These are phyloP conservation scores for Helianthus tuberosus DNA, from an alignment of 129 eudicot genomes.

Conservation along the genomic window DNA sequence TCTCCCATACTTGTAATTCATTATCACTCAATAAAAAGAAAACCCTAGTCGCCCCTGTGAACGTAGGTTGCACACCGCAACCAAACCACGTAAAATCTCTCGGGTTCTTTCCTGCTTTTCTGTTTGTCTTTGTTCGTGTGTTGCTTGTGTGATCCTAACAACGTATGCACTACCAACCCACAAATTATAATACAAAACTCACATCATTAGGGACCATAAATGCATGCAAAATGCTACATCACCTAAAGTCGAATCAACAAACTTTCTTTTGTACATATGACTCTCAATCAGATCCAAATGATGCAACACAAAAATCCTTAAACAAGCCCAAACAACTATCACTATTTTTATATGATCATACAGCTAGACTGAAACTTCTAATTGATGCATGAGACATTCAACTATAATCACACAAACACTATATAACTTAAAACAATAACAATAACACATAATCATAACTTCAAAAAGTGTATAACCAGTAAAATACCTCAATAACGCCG, in stretches of 20 bases:
- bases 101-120: no score
- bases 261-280: background rate
- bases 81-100: no score
- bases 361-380: slow-evolving; percentile 3
- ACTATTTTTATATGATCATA: slow-evolving; percentile 8
- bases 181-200: background rate
- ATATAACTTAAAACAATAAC: slow-evolving; percentile 4
- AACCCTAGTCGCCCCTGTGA: no score
- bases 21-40: no score
- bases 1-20: no score
- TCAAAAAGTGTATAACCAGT: background rate
- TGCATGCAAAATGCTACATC: slow-evolving; percentile 7
- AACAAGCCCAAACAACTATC: background rate
- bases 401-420: slow-evolving; percentile 6
- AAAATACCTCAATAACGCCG: slow-evolving; percentile 58
- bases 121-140: no score
- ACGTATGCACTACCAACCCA: background rate
- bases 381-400: background rate
- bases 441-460: slow-evolving; percentile 5
- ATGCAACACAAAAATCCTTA: background rate
- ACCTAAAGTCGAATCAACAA: background rate
- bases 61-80: no score
- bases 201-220: slow-evolving; percentile 3
- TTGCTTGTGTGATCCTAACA: no score
- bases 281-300: no score